A percentile compares a stretch with the other conserved stretches of the same genome.
Evolutionary conservation across 495 filamentous ascomycete genomes (phyloP).

Genomic region (Lasiosphaeria hispida): DNA sequence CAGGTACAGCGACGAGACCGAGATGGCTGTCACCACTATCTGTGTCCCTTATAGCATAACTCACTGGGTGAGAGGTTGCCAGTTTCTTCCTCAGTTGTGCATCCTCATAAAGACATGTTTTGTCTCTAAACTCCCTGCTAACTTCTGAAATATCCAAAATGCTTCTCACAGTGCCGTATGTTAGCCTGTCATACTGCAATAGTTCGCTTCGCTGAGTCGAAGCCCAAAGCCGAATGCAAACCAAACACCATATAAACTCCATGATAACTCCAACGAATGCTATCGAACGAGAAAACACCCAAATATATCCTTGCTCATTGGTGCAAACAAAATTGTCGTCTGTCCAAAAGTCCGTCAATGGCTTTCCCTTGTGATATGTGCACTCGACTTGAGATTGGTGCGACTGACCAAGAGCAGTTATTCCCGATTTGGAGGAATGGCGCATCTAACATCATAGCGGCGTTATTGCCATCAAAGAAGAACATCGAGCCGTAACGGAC

Average conservation of each 20-base stretch:
- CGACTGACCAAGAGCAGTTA: not conserved
- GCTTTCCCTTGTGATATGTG: slow-evolving; percentile 11
- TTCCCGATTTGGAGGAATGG: not conserved
- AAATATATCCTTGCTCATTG: not conserved
- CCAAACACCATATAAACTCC: slow-evolving; percentile 1
- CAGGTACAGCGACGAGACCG: not conserved
- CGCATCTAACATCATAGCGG: no score
- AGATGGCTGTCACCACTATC: not conserved
- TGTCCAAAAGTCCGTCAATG: slow-evolving; percentile 3
- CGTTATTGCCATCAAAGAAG: no score
- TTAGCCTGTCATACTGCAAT: not conserved
- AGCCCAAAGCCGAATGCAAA: not conserved
- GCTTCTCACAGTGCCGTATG: not conserved
- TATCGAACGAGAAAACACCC: slow-evolving; percentile 4
- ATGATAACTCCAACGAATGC: not conserved
- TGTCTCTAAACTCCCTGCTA: not conserved
- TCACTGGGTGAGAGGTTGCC: not conserved
- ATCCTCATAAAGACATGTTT: not conserved
- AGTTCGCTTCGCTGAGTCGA: not conserved
- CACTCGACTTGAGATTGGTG: slow-evolving; percentile 3
- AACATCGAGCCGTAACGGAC: no score
- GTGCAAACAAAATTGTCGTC: slow-evolving; percentile 2
- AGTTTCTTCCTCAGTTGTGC: not conserved
- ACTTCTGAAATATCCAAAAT: slow-evolving; percentile 7
- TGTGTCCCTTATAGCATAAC: not conserved